A percentile compares a stretch with the other conserved stretches of the same genome.
These are phyloP conservation scores for Hsuehochloa calcarea DNA, from an alignment of 176 grass and related monocot species.

Conservation along the genomic window DNA sequence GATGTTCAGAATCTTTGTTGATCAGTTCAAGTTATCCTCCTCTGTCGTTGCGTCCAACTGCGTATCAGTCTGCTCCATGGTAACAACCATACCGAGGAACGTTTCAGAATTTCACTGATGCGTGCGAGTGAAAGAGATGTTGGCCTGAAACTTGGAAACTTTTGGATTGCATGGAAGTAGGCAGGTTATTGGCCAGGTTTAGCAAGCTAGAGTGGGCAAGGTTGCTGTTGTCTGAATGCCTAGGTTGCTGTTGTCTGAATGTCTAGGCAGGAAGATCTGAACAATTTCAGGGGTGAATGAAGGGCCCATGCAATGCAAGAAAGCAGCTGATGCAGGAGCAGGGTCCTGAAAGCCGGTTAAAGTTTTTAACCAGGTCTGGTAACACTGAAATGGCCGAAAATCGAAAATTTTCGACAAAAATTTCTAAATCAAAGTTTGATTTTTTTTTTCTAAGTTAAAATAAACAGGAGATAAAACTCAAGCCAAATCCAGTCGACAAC, in stretches of 20 bases:
- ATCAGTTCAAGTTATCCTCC: neutral
- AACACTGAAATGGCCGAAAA: too few relatives aligned
- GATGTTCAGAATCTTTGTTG: neutral
- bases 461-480: too few relatives aligned
- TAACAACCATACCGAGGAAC: neutral
- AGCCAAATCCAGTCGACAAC: too few relatives aligned
- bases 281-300: conserved; percentile 17
- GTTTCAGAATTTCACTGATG: conserved; percentile 12
- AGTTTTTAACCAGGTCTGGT: too few relatives aligned
- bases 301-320: conserved; percentile 19
- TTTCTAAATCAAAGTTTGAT: too few relatives aligned
- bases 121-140: conserved; percentile 2
- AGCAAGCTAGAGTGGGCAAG: conserved; percentile 5
- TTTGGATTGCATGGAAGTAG: neutral
- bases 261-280: conserved; percentile 9
- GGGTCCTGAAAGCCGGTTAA: too few relatives aligned
- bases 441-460: too few relatives aligned
- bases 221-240: conserved; percentile 13
- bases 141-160: neutral
- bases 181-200: neutral
- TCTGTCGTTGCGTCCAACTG: neutral
- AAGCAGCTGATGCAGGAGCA: conserved; percentile 7
- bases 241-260: conserved; percentile 13
- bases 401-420: too few relatives aligned
- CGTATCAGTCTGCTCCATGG: neutral